phyloP scores from a whole-genome alignment of 495 filamentous ascomycete species.

The Tuber aestivum region DNA sequence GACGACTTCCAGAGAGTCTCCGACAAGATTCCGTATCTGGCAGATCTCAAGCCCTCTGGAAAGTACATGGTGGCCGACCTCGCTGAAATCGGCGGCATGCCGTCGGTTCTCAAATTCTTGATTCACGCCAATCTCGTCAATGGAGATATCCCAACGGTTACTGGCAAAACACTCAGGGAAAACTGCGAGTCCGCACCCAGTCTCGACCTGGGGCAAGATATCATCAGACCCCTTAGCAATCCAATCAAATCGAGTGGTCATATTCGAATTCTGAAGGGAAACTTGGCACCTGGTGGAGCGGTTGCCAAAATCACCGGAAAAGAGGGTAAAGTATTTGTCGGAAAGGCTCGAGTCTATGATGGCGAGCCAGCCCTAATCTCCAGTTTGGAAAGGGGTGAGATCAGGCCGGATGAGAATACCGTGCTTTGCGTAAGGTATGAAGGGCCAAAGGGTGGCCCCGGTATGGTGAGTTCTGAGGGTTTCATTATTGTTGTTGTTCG shows the following conservation, averaged over 20 bases:
- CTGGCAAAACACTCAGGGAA: slow-evolving; percentile 80
- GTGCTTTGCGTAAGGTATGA: slow-evolving; percentile 93
- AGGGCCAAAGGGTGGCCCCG: slow-evolving; percentile 89
- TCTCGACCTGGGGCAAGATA: slow-evolving; percentile 70
- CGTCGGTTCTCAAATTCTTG: slow-evolving; percentile 85
- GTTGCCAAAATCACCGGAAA: slow-evolving; percentile 99
- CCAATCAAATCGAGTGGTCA: slow-evolving; percentile 89
- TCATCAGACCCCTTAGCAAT: slow-evolving; percentile 73
- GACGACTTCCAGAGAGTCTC: slow-evolving; percentile 85
- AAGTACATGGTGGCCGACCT: slow-evolving; percentile 91
- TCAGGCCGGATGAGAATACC: slow-evolving; percentile 73
- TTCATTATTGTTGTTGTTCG: slow-evolving; percentile 27
- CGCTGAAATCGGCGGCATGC: slow-evolving; percentile 87
- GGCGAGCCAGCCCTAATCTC: slow-evolving; percentile 75
- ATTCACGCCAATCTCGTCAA: slow-evolving; percentile 76
- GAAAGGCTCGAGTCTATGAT: slow-evolving; percentile 81
- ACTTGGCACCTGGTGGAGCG: slow-evolving; percentile 83
- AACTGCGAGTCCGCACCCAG: slow-evolving; percentile 79
- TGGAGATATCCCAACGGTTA: slow-evolving; percentile 81
- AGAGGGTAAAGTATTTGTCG: slow-evolving; percentile 77
- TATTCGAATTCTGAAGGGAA: slow-evolving; percentile 81
- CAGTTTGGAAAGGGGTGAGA: slow-evolving; percentile 64
- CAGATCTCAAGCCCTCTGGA: slow-evolving; percentile 84
- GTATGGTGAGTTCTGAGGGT: slow-evolving; percentile 56
- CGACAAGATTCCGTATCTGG: slow-evolving; percentile 85